These are phyloP conservation scores for Diplodia seriata DNA, from an alignment of 2,329 filamentous ascomycete species.

Conservation along the genomic window DNA sequence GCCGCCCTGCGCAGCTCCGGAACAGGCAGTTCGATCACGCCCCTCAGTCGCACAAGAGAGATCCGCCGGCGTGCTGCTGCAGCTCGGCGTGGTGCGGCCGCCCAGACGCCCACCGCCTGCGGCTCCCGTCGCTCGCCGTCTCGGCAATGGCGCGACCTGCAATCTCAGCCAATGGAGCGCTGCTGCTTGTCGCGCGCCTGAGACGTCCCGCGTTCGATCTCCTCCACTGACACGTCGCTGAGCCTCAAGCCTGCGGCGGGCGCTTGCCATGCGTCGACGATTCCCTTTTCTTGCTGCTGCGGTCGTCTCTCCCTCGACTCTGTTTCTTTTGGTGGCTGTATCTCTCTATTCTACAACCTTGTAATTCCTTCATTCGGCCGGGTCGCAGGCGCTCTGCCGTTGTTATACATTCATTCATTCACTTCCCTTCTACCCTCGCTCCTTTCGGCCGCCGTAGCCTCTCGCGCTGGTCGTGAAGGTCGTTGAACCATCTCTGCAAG, in stretches of 20 bases:
- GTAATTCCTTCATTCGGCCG: slow-evolving; percentile 24
- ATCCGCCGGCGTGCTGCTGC: neutral
- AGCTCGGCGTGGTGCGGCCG: neutral
- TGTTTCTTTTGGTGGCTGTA: slow-evolving; percentile 22
- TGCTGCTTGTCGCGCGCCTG: slow-evolving; percentile 32
- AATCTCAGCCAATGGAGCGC: slow-evolving; percentile 8
- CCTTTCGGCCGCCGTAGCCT: slow-evolving; percentile 16
- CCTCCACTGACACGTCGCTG: slow-evolving; percentile 25
- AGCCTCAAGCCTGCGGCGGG: slow-evolving; percentile 18
- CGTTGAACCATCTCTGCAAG: slow-evolving; percentile 10
- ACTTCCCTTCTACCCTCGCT: neutral
- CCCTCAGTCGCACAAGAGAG: slow-evolving; percentile 21
- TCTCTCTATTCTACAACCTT: slow-evolving; percentile 26
- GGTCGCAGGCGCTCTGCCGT: slow-evolving; percentile 28
- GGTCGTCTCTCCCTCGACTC: slow-evolving; percentile 27
- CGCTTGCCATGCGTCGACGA: slow-evolving; percentile 2
- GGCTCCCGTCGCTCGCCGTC: slow-evolving; percentile 11
- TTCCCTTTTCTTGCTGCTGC: slow-evolving; percentile 4
- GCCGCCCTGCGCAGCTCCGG: slow-evolving; percentile 12
- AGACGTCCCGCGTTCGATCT: slow-evolving; percentile 29
- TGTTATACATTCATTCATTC: slow-evolving; percentile 11
- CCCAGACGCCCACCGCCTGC: slow-evolving; percentile 12
- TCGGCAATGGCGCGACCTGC: slow-evolving; percentile 6
- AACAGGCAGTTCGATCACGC: slow-evolving; percentile 29
- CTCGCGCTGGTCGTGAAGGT: slow-evolving; percentile 17